Percentiles rank a stretch among this genome's conserved stretches.
Conservation (phyloP, 352 stramenopile genomes). For the Phytophthora ohioensis region DNA sequence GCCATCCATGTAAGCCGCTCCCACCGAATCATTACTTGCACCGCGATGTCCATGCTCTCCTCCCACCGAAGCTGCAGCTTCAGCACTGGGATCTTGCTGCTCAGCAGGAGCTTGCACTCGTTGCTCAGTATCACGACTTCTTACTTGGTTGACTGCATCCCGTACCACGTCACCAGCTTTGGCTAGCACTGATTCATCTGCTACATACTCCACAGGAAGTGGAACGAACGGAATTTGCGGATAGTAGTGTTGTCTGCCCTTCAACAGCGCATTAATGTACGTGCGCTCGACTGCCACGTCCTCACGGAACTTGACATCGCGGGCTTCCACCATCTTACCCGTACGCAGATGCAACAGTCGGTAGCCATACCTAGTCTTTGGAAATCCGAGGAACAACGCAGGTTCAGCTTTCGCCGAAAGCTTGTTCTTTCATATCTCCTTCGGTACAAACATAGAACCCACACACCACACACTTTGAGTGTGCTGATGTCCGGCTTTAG, state of each 20-base stretch:
- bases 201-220: background rate
- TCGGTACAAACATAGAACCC: slow-evolving; percentile 3
- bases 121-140: background rate
- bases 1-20: background rate
- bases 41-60: background rate
- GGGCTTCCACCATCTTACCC: background rate
- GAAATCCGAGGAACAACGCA: slow-evolving; percentile 6
- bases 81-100: background rate
- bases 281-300: slow-evolving; percentile 1
- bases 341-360: slow-evolving; percentile 5
- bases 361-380: background rate
- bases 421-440: slow-evolving; percentile 9
- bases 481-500: background rate
- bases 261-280: background rate
- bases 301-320: slow-evolving; percentile 11
- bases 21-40: background rate
- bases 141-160: background rate
- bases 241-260: no score
- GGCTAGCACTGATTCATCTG: background rate
- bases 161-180: background rate
- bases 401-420: slow-evolving; percentile 10
- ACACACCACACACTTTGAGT: slow-evolving; percentile 4
- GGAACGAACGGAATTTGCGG: background rate
- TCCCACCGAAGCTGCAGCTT: slow-evolving; percentile 1
- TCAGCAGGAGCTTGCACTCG: background rate